Conservation (phyloP, 73 alveolate species). For the Paramecium primaurelia region DNA sequence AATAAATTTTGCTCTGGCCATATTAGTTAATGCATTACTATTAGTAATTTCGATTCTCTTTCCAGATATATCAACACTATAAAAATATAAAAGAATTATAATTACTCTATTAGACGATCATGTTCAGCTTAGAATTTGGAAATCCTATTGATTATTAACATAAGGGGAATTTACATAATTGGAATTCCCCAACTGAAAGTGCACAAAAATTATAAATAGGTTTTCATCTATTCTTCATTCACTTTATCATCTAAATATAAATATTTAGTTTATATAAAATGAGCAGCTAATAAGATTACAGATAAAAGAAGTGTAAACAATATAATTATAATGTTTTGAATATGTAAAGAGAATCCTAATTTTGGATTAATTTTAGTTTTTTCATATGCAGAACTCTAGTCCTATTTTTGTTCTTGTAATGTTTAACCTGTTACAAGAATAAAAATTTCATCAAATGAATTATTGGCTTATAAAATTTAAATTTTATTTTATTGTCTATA, state of each 20-base stretch:
- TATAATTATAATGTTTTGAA: background rate
- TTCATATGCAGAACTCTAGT: background rate
- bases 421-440: background rate
- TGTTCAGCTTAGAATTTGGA: background rate
- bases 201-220: background rate
- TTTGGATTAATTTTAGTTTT: background rate
- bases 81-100: background rate
- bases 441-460: background rate
- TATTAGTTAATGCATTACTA: background rate
- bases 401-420: background rate
- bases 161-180: background rate
- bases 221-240: background rate
- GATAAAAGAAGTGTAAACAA: background rate
- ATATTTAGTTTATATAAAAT: background rate
- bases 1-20: constrained; percentile 19
- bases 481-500: background rate
- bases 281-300: background rate
- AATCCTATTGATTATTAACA: background rate
- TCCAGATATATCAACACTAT: background rate
- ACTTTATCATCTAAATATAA: background rate
- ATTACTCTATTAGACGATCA: background rate
- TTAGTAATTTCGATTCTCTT: background rate
- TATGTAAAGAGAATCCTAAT: background rate
- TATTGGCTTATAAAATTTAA: background rate
- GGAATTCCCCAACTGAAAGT: constrained; percentile 16